Percentiles rank a stretch among this genome's conserved stretches.
Evolutionary conservation across 2,329 filamentous ascomycete species (phyloP).

Genomic region (Calonectria pauciramosa): DNA sequence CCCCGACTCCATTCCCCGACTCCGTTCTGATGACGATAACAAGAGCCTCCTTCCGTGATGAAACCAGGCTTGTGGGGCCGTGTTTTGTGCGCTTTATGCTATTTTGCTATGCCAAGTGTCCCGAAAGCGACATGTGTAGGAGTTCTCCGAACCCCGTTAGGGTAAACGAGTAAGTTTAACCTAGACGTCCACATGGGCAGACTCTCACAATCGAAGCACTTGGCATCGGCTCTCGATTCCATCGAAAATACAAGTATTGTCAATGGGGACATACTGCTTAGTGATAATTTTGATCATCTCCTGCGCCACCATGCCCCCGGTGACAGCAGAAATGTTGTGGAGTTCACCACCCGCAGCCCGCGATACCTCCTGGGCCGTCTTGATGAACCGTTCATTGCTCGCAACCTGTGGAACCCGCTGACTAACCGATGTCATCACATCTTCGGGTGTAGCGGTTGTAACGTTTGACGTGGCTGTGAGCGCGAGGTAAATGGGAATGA

Average conservation of each 20-base stretch:
- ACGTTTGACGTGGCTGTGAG: slow-evolving; percentile 67
- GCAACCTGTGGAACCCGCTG: slow-evolving; percentile 62
- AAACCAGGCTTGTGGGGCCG: neutral
- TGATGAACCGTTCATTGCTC: slow-evolving; percentile 62
- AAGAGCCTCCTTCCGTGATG: neutral
- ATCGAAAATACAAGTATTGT: slow-evolving; percentile 80
- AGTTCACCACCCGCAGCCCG: slow-evolving; percentile 87
- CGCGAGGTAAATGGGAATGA: slow-evolving; percentile 79
- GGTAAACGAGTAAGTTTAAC: neutral
- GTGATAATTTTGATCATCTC: slow-evolving; percentile 93
- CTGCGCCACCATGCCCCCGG: slow-evolving; percentile 95
- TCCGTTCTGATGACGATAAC: neutral
- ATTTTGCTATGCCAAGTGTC: neutral
- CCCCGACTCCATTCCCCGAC: neutral
- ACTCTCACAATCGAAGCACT: slow-evolving; percentile 64
- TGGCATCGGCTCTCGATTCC: slow-evolving; percentile 75
- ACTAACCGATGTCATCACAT: slow-evolving; percentile 65
- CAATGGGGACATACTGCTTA: slow-evolving; percentile 79
- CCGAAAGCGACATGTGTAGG: neutral
- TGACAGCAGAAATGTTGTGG: slow-evolving; percentile 90
- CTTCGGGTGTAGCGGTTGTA: slow-evolving; percentile 59
- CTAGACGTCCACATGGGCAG: neutral
- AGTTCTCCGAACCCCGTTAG: neutral
- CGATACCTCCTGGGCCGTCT: slow-evolving; percentile 76
- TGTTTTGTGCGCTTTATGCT: neutral